These are phyloP conservation scores for Lachnellula suecica DNA, from an alignment of 2,329 filamentous ascomycete genomes.

Conservation along the genomic window DNA sequence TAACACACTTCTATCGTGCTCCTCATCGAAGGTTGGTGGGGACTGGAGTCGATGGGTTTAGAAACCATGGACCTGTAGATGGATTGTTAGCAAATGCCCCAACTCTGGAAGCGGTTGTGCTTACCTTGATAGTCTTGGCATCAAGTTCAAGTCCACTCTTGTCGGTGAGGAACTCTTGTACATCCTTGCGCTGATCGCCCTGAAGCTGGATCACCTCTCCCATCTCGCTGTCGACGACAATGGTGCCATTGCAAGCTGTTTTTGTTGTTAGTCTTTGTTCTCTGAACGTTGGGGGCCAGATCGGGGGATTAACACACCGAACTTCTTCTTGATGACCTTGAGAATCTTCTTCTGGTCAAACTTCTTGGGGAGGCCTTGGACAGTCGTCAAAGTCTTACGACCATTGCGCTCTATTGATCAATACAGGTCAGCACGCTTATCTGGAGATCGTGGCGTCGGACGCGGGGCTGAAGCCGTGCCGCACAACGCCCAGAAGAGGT, in stretches of 20 bases:
- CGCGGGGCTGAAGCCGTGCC: slow-evolving; percentile 8
- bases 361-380: slow-evolving; percentile 98
- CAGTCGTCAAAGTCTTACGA: slow-evolving; percentile 99
- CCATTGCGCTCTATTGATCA: slow-evolving; percentile 88
- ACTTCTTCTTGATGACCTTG: slow-evolving; percentile 99
- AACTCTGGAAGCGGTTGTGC: slow-evolving; percentile 6
- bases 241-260: slow-evolving; percentile 98
- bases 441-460: slow-evolving; percentile 12
- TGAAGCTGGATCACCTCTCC: slow-evolving; percentile 99
- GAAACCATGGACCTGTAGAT: slow-evolving; percentile 58
- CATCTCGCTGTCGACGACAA: slow-evolving; percentile 94
- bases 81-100: not conserved
- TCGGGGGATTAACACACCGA: slow-evolving; percentile 57
- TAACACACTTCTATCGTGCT: slow-evolving; percentile 32
- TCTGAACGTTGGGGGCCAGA: not conserved
- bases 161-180: slow-evolving; percentile 95
- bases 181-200: slow-evolving; percentile 98
- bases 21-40: slow-evolving; percentile 30
- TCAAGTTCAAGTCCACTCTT: slow-evolving; percentile 94
- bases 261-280: slow-evolving; percentile 1
- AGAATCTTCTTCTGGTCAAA: slow-evolving; percentile 99
- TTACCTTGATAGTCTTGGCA: slow-evolving; percentile 93
- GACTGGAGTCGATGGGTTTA: slow-evolving; percentile 45
- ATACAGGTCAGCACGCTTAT: slow-evolving; percentile 40
- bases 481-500: not conserved